These are phyloP conservation scores for Dryas octopetala DNA, from an alignment of 306 rosid species.

Conservation along the genomic window DNA sequence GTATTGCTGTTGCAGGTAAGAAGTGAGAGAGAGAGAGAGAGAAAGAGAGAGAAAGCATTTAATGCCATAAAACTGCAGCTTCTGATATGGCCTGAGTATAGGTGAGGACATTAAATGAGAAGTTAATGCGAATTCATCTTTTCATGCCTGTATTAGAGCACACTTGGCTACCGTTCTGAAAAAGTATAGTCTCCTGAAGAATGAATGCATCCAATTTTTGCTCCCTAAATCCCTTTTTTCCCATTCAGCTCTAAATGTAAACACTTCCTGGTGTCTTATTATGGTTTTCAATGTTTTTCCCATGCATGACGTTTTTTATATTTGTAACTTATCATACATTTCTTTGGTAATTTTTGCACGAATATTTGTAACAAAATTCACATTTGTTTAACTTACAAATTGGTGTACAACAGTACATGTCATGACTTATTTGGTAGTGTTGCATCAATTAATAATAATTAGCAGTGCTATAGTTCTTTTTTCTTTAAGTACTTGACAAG, in stretches of 20 bases:
- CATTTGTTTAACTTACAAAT: not conserved
- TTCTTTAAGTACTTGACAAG: too few species aligned
- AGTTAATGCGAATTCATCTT: slow-evolving; percentile 67
- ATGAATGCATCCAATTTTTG: not conserved
- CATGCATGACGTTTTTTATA: slow-evolving; percentile 8
- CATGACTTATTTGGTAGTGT: too few species aligned
- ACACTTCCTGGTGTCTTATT: not conserved
- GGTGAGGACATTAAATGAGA: slow-evolving; percentile 75
- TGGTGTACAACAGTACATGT: not conserved
- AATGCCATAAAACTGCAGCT: slow-evolving; percentile 59
- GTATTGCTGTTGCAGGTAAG: slow-evolving; percentile 31
- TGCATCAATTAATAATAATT: too few species aligned
- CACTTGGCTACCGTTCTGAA: slow-evolving; percentile 22
- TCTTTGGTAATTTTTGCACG: too few species aligned
- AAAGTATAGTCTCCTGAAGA: not conserved
- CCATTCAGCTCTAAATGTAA: not conserved
- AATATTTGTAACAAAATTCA: too few species aligned
- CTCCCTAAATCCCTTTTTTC: not conserved
- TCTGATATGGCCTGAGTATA: slow-evolving; percentile 43
- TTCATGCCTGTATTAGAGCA: slow-evolving; percentile 51
- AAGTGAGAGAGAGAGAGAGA: slow-evolving; percentile 9
- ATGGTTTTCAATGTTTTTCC: not conserved
- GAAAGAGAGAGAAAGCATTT: slow-evolving; percentile 39
- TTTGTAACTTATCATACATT: not conserved
- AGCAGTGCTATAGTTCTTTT: too few species aligned